phyloP scores from a whole-genome alignment of 2,329 filamentous ascomycete species.

The Alternaria tenuissima region DNA sequence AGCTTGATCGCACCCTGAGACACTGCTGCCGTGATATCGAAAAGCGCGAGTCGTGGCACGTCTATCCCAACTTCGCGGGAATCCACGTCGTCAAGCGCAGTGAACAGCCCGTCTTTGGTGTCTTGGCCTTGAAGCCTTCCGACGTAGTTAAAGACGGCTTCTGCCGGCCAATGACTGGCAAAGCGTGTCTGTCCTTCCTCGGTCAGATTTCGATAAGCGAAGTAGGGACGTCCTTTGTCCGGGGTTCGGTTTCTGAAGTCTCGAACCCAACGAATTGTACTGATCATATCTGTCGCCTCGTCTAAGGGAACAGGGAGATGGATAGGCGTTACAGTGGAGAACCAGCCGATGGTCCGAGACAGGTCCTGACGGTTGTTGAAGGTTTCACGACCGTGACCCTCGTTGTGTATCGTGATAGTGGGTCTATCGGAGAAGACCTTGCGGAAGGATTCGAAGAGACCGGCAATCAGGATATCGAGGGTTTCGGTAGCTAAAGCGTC shows the following conservation, averaged over 20 bases:
- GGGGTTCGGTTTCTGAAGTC: constrained; percentile 42
- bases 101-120: constrained; percentile 39
- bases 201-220: constrained; percentile 37
- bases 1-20: constrained; percentile 42
- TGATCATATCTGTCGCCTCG: constrained; percentile 41
- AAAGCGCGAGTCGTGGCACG: constrained; percentile 42
- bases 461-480: constrained; percentile 48
- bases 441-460: constrained; percentile 54
- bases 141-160: constrained; percentile 46
- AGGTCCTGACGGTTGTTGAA: constrained; percentile 58
- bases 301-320: constrained; percentile 33
- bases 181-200: constrained; percentile 38
- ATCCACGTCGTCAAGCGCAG: constrained; percentile 29
- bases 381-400: constrained; percentile 59
- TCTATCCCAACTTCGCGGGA: constrained; percentile 36
- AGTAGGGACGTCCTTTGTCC: constrained; percentile 45
- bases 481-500: constrained; percentile 47
- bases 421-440: constrained; percentile 53
- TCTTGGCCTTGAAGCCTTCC: constrained; percentile 43
- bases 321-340: constrained; percentile 53
- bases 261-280: constrained; percentile 46
- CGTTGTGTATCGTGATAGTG: constrained; percentile 56
- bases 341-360: constrained; percentile 61
- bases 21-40: constrained; percentile 43
- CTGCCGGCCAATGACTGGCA: constrained; percentile 44